Base-by-base conservation (phyloP, 2,329 filamentous ascomycete species). In the Aspergillus sp. region DNA sequence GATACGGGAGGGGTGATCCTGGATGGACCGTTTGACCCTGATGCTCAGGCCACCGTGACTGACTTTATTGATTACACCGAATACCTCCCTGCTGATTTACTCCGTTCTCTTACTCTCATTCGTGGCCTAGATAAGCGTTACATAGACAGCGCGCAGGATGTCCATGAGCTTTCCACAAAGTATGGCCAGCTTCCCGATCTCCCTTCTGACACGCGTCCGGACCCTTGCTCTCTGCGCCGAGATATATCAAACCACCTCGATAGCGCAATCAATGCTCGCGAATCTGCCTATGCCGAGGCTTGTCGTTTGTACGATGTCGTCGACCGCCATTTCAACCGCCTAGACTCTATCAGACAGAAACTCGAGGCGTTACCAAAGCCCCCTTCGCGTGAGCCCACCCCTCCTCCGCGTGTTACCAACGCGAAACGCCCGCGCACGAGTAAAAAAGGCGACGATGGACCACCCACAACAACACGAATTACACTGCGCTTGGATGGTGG, bases 41-140 rank as follows among this genome's bases (percentile, higher is more conserved):
- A 88, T 67, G 83, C 85, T 56, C 84, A 87, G 68, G 83, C 84
- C 34, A 87, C 85, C 24, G 83, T 88, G 46, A 86, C 84, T 62
- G 86, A 88, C 71, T 88, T 86, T 71, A 82, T 87, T 58, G 85
- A 87, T 71, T 88, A 88, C 73, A 88, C 86, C 61, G 86, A 88
- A 73, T 87, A 86, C 77, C 86, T 87, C 57, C 86, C 86, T 34
- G 84, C 85, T 9, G 85, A 88, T 69, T 77, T 88, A 22, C 79
- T 82, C 58, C 85, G 86, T 66, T 87, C 85, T 61, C 75, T 88
- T 54, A 85, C 82, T 51, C 77, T 88, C 57, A 86, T 88, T 66
- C 78, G 80, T 61, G 75, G 75, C 57, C 71, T 80, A 52, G 78
- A 80, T 57, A 73, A 79, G 59, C 74, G 73, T 42, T 80, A 79